Evolutionary conservation across 2,329 filamentous ascomycete species (phyloP).

Genomic region (Paraconiothyrium brasiliense): DNA sequence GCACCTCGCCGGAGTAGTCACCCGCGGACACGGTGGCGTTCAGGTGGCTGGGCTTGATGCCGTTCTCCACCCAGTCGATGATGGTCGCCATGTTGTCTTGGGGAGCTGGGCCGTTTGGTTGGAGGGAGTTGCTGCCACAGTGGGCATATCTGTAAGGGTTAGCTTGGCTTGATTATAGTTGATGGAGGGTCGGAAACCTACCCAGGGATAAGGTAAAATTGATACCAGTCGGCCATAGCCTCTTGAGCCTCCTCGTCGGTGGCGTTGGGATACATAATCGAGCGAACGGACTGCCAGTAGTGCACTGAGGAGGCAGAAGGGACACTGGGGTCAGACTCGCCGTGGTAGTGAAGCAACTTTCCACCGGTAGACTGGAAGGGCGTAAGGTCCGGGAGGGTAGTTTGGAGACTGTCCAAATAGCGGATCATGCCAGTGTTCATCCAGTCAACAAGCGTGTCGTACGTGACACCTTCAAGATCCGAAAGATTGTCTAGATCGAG

Average conservation of each 20-base stretch:
- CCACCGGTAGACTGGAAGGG: conserved; percentile 60
- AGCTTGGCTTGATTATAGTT: too few species aligned
- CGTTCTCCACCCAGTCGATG: conserved; percentile 64
- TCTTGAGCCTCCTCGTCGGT: conserved; percentile 51
- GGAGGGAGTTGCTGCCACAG: conserved; percentile 48
- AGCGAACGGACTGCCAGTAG: conserved; percentile 65
- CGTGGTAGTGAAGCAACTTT: conserved; percentile 68
- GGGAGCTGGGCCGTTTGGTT: conserved; percentile 50
- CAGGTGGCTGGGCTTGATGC: conserved; percentile 55
- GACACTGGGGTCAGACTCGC: conserved; percentile 64
- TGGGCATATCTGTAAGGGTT: conserved; percentile 46
- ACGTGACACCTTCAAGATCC: conserved; percentile 56
- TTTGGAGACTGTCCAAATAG: conserved; percentile 64
- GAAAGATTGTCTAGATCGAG: conserved; percentile 34
- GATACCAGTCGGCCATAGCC: conserved; percentile 63
- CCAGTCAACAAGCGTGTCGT: conserved; percentile 66
- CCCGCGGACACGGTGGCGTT: conserved; percentile 50
- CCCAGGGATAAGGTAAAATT: conserved; percentile 64
- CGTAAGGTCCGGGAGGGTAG: conserved; percentile 63
- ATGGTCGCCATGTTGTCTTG: conserved; percentile 51
- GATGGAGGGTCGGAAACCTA: conserved; percentile 33
- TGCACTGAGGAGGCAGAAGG: conserved; percentile 64
- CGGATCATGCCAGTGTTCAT: conserved; percentile 60
- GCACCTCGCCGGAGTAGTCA: conserved; percentile 47
- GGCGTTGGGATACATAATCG: conserved; percentile 58